These are phyloP conservation scores for Paulownia fortunei DNA, from an alignment of 257 asterid genomes.

Conservation along the genomic window DNA sequence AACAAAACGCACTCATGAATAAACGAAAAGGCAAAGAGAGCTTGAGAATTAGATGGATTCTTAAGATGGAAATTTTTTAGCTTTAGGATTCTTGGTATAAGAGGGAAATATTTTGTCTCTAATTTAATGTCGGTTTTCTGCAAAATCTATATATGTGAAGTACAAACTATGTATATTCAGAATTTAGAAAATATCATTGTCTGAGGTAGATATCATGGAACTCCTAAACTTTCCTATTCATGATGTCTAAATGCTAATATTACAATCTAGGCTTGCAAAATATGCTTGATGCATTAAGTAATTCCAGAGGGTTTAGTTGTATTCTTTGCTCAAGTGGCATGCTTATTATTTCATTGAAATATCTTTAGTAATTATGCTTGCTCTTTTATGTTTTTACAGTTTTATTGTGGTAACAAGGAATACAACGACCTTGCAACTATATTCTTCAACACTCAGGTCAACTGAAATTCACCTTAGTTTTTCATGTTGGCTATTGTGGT, in stretches of 20 bases:
- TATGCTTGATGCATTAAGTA: not conserved
- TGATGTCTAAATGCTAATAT: conserved; percentile 17
- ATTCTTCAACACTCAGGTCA: conserved; percentile 97
- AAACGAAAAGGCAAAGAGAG: not conserved
- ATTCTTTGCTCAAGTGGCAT: conserved; percentile 5
- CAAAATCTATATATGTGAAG: not conserved
- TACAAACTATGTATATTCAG: conserved; percentile 1
- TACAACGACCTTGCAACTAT: conserved; percentile 98
- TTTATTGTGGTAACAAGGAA: conserved; percentile 79
- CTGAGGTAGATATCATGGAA: conserved; percentile 10
- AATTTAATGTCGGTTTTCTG: not conserved
- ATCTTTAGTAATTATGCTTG: conserved; percentile 25
- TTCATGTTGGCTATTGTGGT: conserved; percentile 16
- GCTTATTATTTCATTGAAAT: conserved; percentile 5
- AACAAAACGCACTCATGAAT: not conserved
- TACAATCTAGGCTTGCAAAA: conserved; percentile 6
- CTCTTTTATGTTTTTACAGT: conserved; percentile 54
- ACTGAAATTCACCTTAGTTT: conserved; percentile 23
- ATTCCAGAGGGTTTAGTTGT: conserved; percentile 10
- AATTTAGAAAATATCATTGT: not conserved
- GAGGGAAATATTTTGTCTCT: not conserved
- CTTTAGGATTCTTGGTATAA: not conserved
- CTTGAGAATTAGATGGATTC: conserved; percentile 14
- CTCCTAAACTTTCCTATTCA: not conserved
- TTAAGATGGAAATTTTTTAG: not conserved